A percentile compares a stretch with the other conserved stretches of the same genome.
Evolutionary conservation across 164 flowering plant species (phyloP).

Genomic region (Chloranthus sessilifolius): DNA sequence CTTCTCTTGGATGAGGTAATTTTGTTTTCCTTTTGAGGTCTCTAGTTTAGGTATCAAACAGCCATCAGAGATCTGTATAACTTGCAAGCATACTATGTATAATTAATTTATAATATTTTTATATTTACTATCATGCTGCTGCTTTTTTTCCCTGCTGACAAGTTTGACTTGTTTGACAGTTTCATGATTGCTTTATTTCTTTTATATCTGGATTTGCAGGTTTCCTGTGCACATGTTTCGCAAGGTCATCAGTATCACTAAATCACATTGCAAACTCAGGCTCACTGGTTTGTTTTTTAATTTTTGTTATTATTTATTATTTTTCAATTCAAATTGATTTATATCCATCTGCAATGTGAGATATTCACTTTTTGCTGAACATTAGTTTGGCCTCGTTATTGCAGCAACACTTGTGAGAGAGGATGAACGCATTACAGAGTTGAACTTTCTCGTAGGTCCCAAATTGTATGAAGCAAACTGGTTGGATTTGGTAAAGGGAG

Average conservation of each 20-base stretch:
- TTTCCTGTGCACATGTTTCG: constrained; percentile 99
- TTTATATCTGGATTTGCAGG: constrained; percentile 38
- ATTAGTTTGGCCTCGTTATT: constrained; percentile 11
- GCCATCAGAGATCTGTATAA: too few species aligned
- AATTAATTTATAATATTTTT: too few species aligned
- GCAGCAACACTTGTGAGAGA: constrained; percentile 98
- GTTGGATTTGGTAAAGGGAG: constrained; percentile 95
- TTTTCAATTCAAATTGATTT: not conserved
- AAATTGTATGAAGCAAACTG: constrained; percentile 98
- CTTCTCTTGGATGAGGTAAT: constrained; percentile 99
- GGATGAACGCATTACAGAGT: constrained; percentile 95
- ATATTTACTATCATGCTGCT: too few species aligned
- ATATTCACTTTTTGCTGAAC: constrained; percentile 9
- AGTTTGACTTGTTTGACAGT: not conserved
- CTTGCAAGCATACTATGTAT: too few species aligned
- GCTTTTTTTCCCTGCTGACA: not conserved
- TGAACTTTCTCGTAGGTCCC: constrained; percentile 98
- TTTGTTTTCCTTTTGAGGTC: not conserved
- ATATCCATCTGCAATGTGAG: not conserved
- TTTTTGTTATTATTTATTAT: too few species aligned
- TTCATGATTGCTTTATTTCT: not conserved
- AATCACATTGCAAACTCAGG: constrained; percentile 97
- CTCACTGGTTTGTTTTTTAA: constrained; percentile 78
- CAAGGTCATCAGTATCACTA: constrained; percentile 89
- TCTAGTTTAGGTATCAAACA: too few species aligned